Percentiles rank a stretch among this genome's conserved stretches.
Evolutionary conservation across 2,329 filamentous ascomycete species (phyloP).

Genomic region (Xylariaceae sp.): DNA sequence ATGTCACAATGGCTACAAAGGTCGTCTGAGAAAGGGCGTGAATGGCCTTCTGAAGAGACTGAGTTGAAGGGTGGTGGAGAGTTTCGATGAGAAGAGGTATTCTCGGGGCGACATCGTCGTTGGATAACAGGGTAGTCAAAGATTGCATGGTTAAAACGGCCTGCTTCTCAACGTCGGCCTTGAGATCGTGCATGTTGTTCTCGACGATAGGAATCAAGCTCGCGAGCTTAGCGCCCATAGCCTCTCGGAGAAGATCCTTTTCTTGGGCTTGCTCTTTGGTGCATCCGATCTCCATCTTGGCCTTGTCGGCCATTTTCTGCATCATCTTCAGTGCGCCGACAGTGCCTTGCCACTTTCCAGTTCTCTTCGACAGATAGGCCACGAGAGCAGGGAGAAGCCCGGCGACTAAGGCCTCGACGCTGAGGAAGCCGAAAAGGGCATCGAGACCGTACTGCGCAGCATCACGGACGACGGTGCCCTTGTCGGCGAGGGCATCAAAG

Average conservation of each 20-base stretch:
- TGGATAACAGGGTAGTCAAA: constrained; percentile 83
- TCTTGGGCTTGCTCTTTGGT: constrained; percentile 79
- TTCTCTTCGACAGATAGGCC: constrained; percentile 73
- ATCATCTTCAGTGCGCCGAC: constrained; percentile 81
- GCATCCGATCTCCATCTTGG: constrained; percentile 73
- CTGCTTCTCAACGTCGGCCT: constrained; percentile 82
- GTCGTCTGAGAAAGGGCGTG: constrained; percentile 95
- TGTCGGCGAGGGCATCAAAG: constrained; percentile 84
- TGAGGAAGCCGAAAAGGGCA: constrained; percentile 74
- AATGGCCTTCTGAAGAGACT: constrained; percentile 91
- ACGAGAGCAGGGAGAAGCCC: constrained; percentile 75
- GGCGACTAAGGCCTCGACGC: constrained; percentile 75
- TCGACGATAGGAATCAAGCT: constrained; percentile 88
- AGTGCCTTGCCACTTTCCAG: constrained; percentile 96
- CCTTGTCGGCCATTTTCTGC: constrained; percentile 92
- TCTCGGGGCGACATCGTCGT: constrained; percentile 91
- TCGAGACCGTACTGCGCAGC: constrained; percentile 93
- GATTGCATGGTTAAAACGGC: constrained; percentile 89
- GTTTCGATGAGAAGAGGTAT: constrained; percentile 90
- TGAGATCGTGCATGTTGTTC: constrained; percentile 93
- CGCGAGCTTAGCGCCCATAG: constrained; percentile 85
- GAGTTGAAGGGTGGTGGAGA: constrained; percentile 88
- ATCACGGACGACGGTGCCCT: constrained; percentile 82
- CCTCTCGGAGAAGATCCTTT: constrained; percentile 84
- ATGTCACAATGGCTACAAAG: constrained; percentile 96